Evolutionary conservation across 2,329 filamentous ascomycete genomes (phyloP).

Genomic region (Cladobotryum mycophilum): DNA sequence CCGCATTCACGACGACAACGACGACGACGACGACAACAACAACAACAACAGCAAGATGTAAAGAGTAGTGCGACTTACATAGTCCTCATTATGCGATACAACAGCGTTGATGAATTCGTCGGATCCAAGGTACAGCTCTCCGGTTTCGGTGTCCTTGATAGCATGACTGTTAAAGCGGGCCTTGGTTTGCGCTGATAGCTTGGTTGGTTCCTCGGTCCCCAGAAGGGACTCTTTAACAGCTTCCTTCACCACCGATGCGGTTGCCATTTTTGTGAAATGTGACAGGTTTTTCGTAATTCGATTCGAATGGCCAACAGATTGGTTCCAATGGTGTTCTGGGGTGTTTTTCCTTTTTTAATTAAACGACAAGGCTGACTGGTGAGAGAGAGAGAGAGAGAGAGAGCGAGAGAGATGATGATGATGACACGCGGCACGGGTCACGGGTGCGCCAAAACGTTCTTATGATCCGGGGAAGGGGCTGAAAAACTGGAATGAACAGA

Average conservation of each 20-base stretch:
- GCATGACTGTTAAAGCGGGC: slow-evolving; percentile 72
- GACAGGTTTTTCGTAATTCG: background rate
- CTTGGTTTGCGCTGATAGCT: slow-evolving; percentile 69
- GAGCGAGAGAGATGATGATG: too few relatives aligned
- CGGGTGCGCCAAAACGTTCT: too few relatives aligned
- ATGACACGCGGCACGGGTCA: too few relatives aligned
- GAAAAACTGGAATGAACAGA: too few relatives aligned
- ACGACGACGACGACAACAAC: background rate
- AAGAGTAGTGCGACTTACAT: slow-evolving; percentile 56
- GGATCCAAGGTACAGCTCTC: slow-evolving; percentile 72
- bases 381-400: too few relatives aligned
- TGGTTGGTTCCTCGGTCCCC: slow-evolving; percentile 50
- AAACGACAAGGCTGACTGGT: too few relatives aligned
- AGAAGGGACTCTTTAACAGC: slow-evolving; percentile 75
- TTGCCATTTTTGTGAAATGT: slow-evolving; percentile 26
- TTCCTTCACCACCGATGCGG: slow-evolving; percentile 52
- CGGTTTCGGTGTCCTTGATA: slow-evolving; percentile 64
- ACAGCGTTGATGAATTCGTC: slow-evolving; percentile 90
- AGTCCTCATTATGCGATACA: slow-evolving; percentile 81
- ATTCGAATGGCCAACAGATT: background rate
- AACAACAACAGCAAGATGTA: too few relatives aligned
- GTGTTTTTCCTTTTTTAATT: slow-evolving; percentile 1
- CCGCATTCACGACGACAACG: background rate
- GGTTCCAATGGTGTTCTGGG: slow-evolving; percentile 1
- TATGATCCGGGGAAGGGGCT: too few relatives aligned